These are phyloP conservation scores for Penicillium robsamsonii DNA, from an alignment of 495 filamentous ascomycete genomes.

Conservation along the genomic window DNA sequence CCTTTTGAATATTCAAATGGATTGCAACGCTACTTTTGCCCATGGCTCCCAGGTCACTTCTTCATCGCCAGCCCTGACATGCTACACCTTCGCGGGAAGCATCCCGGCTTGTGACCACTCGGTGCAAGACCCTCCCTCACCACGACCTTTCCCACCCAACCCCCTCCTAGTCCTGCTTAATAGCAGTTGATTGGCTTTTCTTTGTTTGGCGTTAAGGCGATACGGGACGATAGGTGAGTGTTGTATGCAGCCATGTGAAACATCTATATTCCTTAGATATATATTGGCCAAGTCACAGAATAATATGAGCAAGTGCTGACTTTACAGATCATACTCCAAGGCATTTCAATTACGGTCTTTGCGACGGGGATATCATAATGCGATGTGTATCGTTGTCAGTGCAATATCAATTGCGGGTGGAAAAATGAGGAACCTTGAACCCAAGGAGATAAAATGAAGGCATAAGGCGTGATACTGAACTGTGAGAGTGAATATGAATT, in stretches of 20 bases:
- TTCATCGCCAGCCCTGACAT: neutral
- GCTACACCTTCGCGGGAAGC: slow-evolving; percentile 8
- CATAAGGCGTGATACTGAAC: neutral
- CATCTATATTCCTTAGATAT: neutral
- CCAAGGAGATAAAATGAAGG: neutral
- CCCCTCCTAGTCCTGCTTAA: slow-evolving; percentile 46
- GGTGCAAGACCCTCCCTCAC: slow-evolving; percentile 40
- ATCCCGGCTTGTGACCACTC: slow-evolving; percentile 24
- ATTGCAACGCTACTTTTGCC: neutral
- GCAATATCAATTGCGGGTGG: slow-evolving; percentile 1
- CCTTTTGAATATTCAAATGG: slow-evolving; percentile 9
- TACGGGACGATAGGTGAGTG: slow-evolving; percentile 20
- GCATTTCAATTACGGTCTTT: slow-evolving; percentile 5
- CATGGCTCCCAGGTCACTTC: neutral
- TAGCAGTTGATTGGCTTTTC: neutral
- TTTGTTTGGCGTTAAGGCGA: slow-evolving; percentile 22
- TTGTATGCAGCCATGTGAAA: neutral
- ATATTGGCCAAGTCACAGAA: neutral
- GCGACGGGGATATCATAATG: neutral
- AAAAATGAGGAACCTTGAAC: neutral
- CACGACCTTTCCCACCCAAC: slow-evolving; percentile 42
- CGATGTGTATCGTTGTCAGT: neutral
- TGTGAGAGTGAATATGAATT: neutral
- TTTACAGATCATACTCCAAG: slow-evolving; percentile 8
- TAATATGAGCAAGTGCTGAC: neutral